phyloP scores from a whole-genome alignment of 2,329 filamentous ascomycete genomes.

The Cladorrhinum sp. region DNA sequence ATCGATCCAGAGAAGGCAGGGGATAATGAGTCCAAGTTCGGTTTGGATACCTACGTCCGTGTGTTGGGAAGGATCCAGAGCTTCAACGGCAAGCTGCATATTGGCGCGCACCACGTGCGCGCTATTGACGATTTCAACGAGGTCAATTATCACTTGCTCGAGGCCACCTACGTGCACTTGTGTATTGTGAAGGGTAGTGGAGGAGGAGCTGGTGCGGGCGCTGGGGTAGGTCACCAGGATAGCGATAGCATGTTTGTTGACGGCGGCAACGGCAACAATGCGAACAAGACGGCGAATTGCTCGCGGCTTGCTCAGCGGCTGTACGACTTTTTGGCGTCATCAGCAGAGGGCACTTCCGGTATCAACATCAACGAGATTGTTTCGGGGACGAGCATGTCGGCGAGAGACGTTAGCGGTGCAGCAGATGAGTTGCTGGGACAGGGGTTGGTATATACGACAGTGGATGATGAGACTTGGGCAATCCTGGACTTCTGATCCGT shows the following conservation, averaged over 20 bases:
- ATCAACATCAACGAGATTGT: slow-evolving; percentile 74
- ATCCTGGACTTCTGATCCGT: slow-evolving; percentile 62
- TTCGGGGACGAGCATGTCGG: slow-evolving; percentile 62
- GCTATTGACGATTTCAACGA: slow-evolving; percentile 85
- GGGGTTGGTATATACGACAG: slow-evolving; percentile 82
- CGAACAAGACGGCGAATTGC: slow-evolving; percentile 43
- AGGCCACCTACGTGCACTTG: slow-evolving; percentile 85
- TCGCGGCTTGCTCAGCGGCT: slow-evolving; percentile 63
- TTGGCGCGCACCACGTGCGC: slow-evolving; percentile 77
- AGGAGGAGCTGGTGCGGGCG: slow-evolving; percentile 35
- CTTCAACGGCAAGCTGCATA: slow-evolving; percentile 78
- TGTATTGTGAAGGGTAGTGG: slow-evolving; percentile 70
- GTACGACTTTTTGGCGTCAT: slow-evolving; percentile 64
- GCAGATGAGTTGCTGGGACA: slow-evolving; percentile 73
- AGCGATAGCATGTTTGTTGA: slow-evolving; percentile 59
- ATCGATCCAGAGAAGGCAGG: slow-evolving; percentile 62
- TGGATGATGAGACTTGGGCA: slow-evolving; percentile 91
- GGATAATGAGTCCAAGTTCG: slow-evolving; percentile 51
- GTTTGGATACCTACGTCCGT: slow-evolving; percentile 76
- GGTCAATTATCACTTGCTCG: slow-evolving; percentile 86
- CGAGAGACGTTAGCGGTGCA: slow-evolving; percentile 69
- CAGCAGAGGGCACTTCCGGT: slow-evolving; percentile 74
- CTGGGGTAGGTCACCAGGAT: slow-evolving; percentile 38
- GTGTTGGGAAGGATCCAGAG: slow-evolving; percentile 81
- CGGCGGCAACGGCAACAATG: slow-evolving; percentile 32